phyloP scores from a whole-genome alignment of 164 flowering plant genomes.

The Euptelea pleiosperma region DNA sequence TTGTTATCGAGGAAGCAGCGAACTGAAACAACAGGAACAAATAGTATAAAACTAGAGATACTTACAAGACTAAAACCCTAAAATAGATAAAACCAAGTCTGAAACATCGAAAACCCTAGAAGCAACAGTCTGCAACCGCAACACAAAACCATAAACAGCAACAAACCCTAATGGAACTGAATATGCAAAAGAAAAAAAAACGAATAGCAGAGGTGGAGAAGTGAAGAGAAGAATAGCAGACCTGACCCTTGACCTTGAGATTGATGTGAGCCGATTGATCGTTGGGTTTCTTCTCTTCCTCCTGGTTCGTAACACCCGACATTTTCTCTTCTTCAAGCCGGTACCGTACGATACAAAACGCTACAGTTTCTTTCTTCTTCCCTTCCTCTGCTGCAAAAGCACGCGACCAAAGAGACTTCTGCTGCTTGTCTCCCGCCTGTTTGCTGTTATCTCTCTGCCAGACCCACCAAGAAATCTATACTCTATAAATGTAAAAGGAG shows the following conservation, averaged over 20 bases:
- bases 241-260: slow-evolving; percentile 64
- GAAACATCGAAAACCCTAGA: background rate
- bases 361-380: too few species aligned
- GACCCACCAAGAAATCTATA: too few species aligned
- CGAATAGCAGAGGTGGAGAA: too few species aligned
- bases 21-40: too few species aligned
- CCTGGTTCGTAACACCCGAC: slow-evolving; percentile 28
- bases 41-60: too few species aligned
- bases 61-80: background rate
- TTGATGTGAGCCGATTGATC: slow-evolving; percentile 47
- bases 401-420: background rate
- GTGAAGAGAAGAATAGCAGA: slow-evolving; percentile 15
- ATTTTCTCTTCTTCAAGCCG: slow-evolving; percentile 3
- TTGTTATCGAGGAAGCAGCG: too few species aligned
- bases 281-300: slow-evolving; percentile 55
- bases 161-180: too few species aligned
- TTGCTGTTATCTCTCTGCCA: too few species aligned
- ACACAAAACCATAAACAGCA: background rate
- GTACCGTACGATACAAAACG: background rate
- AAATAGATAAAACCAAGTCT: background rate
- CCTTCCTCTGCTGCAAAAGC: slow-evolving; percentile 8
- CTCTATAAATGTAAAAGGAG: too few species aligned
- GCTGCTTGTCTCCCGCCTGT: too few species aligned
- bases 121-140: too few species aligned
- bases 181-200: too few species aligned